phyloP scores from a whole-genome alignment of 192 early-diverging fungal species.

The Phlyctochytrium arcticum region DNA sequence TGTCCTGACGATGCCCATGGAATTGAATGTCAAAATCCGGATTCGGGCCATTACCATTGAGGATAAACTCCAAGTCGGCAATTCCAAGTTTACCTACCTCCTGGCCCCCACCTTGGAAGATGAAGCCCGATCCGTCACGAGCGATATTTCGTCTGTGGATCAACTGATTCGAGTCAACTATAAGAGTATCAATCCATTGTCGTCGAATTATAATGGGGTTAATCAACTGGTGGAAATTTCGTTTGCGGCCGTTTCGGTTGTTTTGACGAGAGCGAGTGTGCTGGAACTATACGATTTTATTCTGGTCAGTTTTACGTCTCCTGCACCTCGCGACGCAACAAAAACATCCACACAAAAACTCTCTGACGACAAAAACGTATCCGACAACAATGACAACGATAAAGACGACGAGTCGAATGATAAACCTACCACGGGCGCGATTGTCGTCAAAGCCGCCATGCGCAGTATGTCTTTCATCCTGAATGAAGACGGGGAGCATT shows the following conservation, averaged over 20 bases:
- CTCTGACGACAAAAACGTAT: background rate
- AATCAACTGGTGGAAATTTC: constrained; percentile 78
- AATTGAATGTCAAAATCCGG: constrained; percentile 68
- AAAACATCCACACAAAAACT: background rate
- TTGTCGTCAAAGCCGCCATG: constrained; percentile 69
- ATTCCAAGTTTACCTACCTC: constrained; percentile 55
- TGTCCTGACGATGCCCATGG: constrained; percentile 67
- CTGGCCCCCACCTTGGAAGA: constrained; percentile 26
- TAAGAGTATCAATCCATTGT: constrained; percentile 61
- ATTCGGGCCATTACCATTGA: constrained; percentile 77
- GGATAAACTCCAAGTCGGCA: constrained; percentile 48
- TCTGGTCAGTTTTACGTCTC: constrained; percentile 29
- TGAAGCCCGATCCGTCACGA: constrained; percentile 5
- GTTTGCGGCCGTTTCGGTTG: constrained; percentile 71
- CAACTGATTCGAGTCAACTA: constrained; percentile 70
- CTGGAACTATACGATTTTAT: constrained; percentile 83
- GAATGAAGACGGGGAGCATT: constrained; percentile 71
- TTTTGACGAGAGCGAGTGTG: constrained; percentile 80
- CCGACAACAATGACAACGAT: background rate
- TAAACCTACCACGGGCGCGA: constrained; percentile 22
- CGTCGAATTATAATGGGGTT: constrained; percentile 77
- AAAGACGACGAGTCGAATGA: background rate
- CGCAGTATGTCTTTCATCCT: constrained; percentile 77
- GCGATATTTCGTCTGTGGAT: constrained; percentile 4
- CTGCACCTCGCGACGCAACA: background rate